These are phyloP conservation scores for Penicillium fimorum DNA, from an alignment of 495 filamentous ascomycete genomes.

Conservation along the genomic window DNA sequence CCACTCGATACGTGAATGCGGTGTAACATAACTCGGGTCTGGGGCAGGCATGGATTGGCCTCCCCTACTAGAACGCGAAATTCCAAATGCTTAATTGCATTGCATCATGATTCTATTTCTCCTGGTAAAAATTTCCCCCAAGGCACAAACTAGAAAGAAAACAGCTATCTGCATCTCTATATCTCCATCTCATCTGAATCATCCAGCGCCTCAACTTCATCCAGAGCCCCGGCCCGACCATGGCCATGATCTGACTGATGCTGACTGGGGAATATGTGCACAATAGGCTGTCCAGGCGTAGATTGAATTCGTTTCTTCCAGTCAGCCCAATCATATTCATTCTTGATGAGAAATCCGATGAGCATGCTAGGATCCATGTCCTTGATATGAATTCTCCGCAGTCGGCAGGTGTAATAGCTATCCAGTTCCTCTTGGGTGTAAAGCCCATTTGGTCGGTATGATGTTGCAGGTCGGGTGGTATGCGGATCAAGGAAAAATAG, in stretches of 20 bases:
- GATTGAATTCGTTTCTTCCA: conserved; percentile 71
- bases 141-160: background rate
- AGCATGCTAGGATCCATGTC: conserved; percentile 99
- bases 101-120: conserved; percentile 28
- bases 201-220: conserved; percentile 85
- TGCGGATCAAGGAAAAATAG: conserved; percentile 98
- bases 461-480: conserved; percentile 66
- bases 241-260: conserved; percentile 55
- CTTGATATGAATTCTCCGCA: conserved; percentile 76
- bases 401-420: conserved; percentile 80
- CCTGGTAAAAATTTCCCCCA: conserved; percentile 6
- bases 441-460: conserved; percentile 49
- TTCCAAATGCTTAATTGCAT: conserved; percentile 56
- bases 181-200: conserved; percentile 55
- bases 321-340: conserved; percentile 77
- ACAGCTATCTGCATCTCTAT: background rate
- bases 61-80: conserved; percentile 45
- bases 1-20: conserved; percentile 62
- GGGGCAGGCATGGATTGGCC: conserved; percentile 38
- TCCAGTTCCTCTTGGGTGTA: conserved; percentile 73
- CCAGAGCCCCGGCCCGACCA: conserved; percentile 71
- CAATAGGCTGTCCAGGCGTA: conserved; percentile 75
- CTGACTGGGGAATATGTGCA: conserved; percentile 66
- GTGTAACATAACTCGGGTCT: conserved; percentile 74
- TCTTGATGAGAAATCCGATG: conserved; percentile 86